Conservation (phyloP, 768 basidiomycete genomes). For the Boletus sp. region DNA sequence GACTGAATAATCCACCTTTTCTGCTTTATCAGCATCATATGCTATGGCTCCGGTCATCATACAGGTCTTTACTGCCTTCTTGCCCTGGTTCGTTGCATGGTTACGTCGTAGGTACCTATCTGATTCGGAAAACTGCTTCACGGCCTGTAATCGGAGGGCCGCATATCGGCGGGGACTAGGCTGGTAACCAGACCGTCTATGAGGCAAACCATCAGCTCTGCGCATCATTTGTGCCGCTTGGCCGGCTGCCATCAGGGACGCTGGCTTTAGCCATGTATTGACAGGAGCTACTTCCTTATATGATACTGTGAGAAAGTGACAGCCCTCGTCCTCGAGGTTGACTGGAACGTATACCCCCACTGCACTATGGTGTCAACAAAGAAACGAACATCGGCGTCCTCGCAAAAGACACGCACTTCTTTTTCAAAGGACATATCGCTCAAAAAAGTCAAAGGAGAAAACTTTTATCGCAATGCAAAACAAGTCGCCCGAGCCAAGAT, state of each 20-base stretch:
- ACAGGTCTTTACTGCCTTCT: not conserved
- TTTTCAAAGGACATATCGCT: slow-evolving; percentile 55
- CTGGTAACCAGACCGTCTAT: not conserved
- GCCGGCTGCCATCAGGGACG: no score
- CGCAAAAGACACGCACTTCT: slow-evolving; percentile 37
- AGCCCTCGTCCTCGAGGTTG: not conserved
- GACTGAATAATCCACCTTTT: not conserved
- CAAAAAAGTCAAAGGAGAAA: slow-evolving; percentile 86
- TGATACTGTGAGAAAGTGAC: slow-evolving; percentile 12
- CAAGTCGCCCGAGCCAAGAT: slow-evolving; percentile 82
- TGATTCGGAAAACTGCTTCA: not conserved
- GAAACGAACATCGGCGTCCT: slow-evolving; percentile 25
- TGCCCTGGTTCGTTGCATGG: not conserved
- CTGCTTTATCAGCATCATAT: slow-evolving; percentile 5
- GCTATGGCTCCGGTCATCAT: not conserved
- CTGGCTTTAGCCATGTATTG: no score
- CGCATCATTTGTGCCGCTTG: no score
- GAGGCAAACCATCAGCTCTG: no score
- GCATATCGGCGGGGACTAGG: not conserved
- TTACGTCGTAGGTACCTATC: not conserved
- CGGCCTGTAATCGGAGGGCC: not conserved
- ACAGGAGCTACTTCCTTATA: not conserved
- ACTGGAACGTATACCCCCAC: not conserved
- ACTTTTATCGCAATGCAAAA: slow-evolving; percentile 98
- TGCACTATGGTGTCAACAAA: slow-evolving; percentile 31